These are phyloP conservation scores for Penicillium riverlandense DNA, from an alignment of 495 filamentous ascomycete genomes.

Conservation along the genomic window DNA sequence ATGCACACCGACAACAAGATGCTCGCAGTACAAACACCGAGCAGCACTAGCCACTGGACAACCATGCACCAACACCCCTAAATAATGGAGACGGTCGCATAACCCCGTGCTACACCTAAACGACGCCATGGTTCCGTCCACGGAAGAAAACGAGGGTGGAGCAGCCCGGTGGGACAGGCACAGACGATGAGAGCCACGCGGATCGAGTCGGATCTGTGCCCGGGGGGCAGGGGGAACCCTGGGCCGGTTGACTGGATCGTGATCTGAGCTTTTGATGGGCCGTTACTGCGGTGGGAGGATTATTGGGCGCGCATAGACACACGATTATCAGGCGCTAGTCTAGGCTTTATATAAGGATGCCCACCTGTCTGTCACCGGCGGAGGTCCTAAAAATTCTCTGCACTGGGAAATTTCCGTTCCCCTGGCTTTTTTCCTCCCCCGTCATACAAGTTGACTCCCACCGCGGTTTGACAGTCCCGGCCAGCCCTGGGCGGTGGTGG, in stretches of 20 bases:
- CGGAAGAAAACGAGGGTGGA: conserved; percentile 8
- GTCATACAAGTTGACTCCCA: too few relatives aligned
- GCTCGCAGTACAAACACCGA: too few relatives aligned
- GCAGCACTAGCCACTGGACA: too few relatives aligned
- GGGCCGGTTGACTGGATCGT: conserved; percentile 2
- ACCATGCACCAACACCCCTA: too few relatives aligned
- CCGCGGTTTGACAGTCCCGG: too few relatives aligned
- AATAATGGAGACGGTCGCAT: too few relatives aligned
- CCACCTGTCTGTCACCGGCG: conserved; percentile 10
- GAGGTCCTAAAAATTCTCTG: conserved; percentile 8
- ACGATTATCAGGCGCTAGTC: conserved; percentile 24
- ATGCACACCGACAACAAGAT: too few relatives aligned
- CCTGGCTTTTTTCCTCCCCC: conserved; percentile 1
- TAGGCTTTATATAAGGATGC: conserved; percentile 30
- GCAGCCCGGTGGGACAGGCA: conserved; percentile 23
- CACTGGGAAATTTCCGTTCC: conserved; percentile 4
- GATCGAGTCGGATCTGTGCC: conserved; percentile 25
- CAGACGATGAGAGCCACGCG: conserved; percentile 19
- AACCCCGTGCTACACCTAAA: too few relatives aligned
- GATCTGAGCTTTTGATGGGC: background rate
- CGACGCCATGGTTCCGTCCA: too few relatives aligned
- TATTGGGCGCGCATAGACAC: conserved; percentile 14
- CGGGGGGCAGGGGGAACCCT: conserved; percentile 5
- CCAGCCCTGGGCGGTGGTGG: too few relatives aligned
- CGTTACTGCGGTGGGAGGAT: conserved; percentile 6